Base-by-base conservation (phyloP, 2,329 filamentous ascomycete species). In the Fusarium papillatum region DNA sequence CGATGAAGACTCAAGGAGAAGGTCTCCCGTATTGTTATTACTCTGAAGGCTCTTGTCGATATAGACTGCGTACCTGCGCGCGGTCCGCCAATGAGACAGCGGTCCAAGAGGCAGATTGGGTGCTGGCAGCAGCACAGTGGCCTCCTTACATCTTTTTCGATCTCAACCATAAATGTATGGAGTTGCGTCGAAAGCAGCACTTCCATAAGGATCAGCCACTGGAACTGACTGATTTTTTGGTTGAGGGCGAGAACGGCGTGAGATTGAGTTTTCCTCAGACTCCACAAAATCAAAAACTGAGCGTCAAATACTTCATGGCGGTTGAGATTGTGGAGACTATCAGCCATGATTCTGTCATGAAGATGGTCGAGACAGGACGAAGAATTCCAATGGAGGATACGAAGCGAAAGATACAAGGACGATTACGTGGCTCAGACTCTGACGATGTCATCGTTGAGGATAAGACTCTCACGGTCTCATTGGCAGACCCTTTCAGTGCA, bases 191-290 rank as follows among this genome's bases (percentile, higher is more conserved):
- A 34, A 95, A 94, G 78, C 82, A 90, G 1, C 93, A 97, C 72
- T 90, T 96, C 79, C 93, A 92, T 14, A 94, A 93, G 76, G 94
- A 97, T 77, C 83, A 95, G 11, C 93, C 96, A 0, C 86, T 94
- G 8, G 95, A 98, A 76, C 85, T 98, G 29, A 95, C 95, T 1
- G 82, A 90, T 13, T 70, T 84, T 24, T 76, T 97, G 7, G 81
- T 79, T 11, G 76, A 84, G 19, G 95, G 94, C 0, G 80, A 81
- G 8, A 98, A 98, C 78, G 81, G 79, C 1, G 80, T 98, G 4
- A 84, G 87, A 7, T 81, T 96, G 77, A 90, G 78, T 73, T 85
- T 85, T 66, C 72, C 79, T 24, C 43, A 68, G 36, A 66, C 75
- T 62, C 22, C 68, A 11, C 81, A 80, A 36, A 84, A 85, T n/a